Evolutionary conservation across 495 filamentous ascomycete species (phyloP), one percentile per base, ranked within the genome.

Genomic region (Amniculicola lignicola): DNA sequence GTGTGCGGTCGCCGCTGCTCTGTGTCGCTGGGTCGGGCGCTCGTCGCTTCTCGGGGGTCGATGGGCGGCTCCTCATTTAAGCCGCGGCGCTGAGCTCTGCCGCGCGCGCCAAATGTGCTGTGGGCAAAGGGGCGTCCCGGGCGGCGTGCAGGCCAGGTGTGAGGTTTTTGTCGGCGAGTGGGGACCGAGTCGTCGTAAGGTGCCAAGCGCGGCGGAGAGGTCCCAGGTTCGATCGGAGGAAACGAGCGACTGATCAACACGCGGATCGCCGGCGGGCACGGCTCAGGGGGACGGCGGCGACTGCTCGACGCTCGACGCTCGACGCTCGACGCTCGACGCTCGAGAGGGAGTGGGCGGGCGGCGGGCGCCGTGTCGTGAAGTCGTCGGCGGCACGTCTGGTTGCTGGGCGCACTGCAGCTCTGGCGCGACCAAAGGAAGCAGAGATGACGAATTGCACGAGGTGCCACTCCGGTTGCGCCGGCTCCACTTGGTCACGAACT

Each of bases 51-150:
- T 45, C 51, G n/a, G 25, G 24, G 24, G 51, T 44, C 27, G 51
- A 54, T 3, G 51, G 33, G 15, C 51, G 51, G 21, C 40, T 16
- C 51, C 51, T 45, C 51, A 54, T 54, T 38, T 54, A 54, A 18
- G 12, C 18, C 37, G 24, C 23, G 50, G 22, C 15, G 18, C 22
- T 35, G 45, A 10, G 5, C 18, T 5, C 9, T 12, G 18, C 42
- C 5, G 42, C 42, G 42, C 16, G 16, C 22, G 16, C 16, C 11
- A 10, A 19, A 27, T 45, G 5, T 11, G 4, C 23, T 27, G 9
- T 23, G 16, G 16, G 18, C 22, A 40, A 40, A 9, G n/a, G 42
- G 10, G 10, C 18, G 42, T 22, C 23, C 7, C 5, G 15, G 24
- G n/a, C n/a, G n/a, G n/a, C n/a, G n/a, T n/a, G n/a, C n/a, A n/a